These are phyloP conservation scores for Inosperma sp. DNA, from an alignment of 768 basidiomycete species.

Conservation along the genomic window DNA sequence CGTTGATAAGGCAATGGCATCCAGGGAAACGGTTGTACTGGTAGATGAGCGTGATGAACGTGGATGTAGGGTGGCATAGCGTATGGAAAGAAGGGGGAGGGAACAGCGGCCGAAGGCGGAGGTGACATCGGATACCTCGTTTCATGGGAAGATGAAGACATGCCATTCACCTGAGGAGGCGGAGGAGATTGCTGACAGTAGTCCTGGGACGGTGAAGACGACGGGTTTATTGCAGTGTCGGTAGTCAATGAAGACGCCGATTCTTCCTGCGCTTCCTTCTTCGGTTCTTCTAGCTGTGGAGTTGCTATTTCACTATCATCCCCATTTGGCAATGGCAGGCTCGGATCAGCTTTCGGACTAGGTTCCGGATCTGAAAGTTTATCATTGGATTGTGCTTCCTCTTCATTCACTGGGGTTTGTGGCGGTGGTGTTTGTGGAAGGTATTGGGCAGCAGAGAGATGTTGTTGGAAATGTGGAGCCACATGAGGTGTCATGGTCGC, in stretches of 20 bases:
- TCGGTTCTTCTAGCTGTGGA: background rate
- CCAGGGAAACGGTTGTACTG: constrained; percentile 10
- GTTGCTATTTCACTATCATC: background rate
- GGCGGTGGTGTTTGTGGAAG: background rate
- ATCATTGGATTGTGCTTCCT: background rate
- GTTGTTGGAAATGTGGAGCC: constrained; percentile 17
- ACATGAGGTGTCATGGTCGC: constrained; percentile 31
- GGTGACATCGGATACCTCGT: constrained; percentile 4
- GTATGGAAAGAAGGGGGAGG: constrained; percentile 18
- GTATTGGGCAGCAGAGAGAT: background rate
- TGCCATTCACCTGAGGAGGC: constrained; percentile 22
- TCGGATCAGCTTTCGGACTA: background rate
- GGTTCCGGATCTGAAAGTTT: background rate
- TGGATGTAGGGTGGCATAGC: constrained; percentile 4
- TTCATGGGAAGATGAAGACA: constrained; percentile 4
- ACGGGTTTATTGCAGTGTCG: constrained; percentile 1
- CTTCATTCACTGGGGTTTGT: too few species aligned
- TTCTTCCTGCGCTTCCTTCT: constrained; percentile 1
- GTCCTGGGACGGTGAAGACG: constrained; percentile 17
- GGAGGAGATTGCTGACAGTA: constrained; percentile 10
- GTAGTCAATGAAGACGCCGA: background rate
- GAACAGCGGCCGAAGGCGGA: background rate
- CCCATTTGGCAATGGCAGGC: background rate
- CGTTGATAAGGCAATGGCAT: background rate
- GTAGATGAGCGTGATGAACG: background rate